Evolutionary conservation across 2,329 filamentous ascomycete species (phyloP).

Genomic region (Monascus ruber): DNA sequence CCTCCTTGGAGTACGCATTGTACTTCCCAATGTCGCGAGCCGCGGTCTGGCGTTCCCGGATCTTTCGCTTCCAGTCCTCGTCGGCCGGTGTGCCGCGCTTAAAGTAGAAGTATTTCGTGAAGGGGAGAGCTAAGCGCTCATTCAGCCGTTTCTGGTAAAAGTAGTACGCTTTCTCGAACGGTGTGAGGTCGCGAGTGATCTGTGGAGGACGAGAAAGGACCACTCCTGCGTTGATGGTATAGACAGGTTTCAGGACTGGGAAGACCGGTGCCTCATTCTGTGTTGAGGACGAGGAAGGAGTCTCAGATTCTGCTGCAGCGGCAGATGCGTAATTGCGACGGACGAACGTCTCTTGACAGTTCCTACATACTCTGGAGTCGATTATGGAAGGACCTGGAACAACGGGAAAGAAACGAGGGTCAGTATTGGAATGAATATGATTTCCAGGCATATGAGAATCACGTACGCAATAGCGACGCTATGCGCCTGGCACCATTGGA

Average conservation of each 20-base stretch:
- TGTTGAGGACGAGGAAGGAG: constrained; percentile 29
- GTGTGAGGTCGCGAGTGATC: constrained; percentile 68
- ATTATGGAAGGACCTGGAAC: constrained; percentile 19
- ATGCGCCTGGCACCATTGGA: constrained; percentile 31
- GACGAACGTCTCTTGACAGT: constrained; percentile 30
- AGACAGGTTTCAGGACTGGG: constrained; percentile 23
- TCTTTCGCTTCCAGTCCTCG: constrained; percentile 82
- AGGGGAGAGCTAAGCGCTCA: constrained; percentile 78
- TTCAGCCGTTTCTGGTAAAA: constrained; percentile 97
- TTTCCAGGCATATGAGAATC: background rate
- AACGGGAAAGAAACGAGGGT: constrained; percentile 4
- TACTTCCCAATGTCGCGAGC: constrained; percentile 80
- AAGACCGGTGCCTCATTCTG: constrained; percentile 10
- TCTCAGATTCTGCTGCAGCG: constrained; percentile 25
- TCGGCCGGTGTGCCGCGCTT: constrained; percentile 77
- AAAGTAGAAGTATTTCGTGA: constrained; percentile 88
- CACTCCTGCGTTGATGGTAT: constrained; percentile 53
- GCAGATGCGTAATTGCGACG: constrained; percentile 25
- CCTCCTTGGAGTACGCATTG: constrained; percentile 58
- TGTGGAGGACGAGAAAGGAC: constrained; percentile 81
- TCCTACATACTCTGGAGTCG: constrained; percentile 32
- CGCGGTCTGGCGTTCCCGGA: constrained; percentile 62
- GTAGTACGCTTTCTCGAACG: constrained; percentile 87
- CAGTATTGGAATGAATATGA: constrained; percentile 3
- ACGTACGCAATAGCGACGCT: constrained; percentile 28